Evolutionary conservation across 1,284 basidiomycete genomes (phyloP).

Genomic region (Fomitopsis schrenkii): DNA sequence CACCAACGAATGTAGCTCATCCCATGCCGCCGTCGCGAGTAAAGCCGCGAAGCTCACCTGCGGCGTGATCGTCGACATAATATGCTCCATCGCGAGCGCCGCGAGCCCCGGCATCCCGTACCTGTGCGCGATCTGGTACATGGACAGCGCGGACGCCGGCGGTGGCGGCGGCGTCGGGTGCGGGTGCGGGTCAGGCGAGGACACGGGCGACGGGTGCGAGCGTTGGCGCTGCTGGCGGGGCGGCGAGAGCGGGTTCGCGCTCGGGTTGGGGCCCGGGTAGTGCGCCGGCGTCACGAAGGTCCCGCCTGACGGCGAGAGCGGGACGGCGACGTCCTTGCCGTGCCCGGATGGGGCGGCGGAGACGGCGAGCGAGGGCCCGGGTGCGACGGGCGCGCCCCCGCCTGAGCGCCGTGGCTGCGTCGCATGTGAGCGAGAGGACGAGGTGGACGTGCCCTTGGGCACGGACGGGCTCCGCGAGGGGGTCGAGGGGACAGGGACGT

Average conservation of each 20-base stretch:
- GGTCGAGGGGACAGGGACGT: neutral
- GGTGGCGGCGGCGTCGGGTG: conserved; percentile 65
- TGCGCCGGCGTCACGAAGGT: conserved; percentile 29
- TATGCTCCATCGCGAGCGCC: conserved; percentile 67
- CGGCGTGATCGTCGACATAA: conserved; percentile 71
- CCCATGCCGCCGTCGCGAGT: conserved; percentile 63
- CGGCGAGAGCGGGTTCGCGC: conserved; percentile 35
- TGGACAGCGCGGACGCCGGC: conserved; percentile 69
- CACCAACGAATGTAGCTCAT: conserved; percentile 57
- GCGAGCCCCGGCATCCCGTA: conserved; percentile 70
- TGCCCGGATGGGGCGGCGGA: conserved; percentile 15
- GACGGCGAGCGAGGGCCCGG: conserved; percentile 12
- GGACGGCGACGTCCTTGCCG: conserved; percentile 38
- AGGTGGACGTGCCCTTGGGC: conserved; percentile 14
- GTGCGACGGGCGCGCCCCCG: conserved; percentile 16
- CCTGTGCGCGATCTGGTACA: conserved; percentile 80
- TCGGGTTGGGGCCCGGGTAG: conserved; percentile 23
- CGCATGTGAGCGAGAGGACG: conserved; percentile 15
- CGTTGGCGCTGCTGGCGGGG: conserved; percentile 36
- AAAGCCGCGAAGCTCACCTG: conserved; percentile 69
- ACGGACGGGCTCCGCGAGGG: conserved; percentile 6
- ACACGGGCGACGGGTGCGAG: conserved; percentile 24
- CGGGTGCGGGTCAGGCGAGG: conserved; percentile 61
- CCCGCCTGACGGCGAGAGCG: conserved; percentile 28
- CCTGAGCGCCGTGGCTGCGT: conserved; percentile 20